Evolutionary conservation across 257 asterid species (phyloP), one percentile per base, ranked within the genome.

Genomic region (Przewalskia tangutica): DNA sequence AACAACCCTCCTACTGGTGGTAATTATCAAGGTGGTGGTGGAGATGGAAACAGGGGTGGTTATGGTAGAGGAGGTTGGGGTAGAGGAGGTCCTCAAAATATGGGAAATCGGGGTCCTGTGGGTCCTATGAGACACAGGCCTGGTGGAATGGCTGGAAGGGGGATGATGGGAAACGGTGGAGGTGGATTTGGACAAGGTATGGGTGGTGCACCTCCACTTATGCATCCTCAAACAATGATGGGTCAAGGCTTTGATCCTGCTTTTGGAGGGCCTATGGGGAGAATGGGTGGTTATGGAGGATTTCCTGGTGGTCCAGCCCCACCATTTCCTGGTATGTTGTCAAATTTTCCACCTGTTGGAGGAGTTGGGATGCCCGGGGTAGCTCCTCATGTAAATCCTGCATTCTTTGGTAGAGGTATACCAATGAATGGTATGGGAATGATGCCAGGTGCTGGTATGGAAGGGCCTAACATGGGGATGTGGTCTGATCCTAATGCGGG

Each of bases 311-410:
- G 86, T 16, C 99, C 94, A 56, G 81, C 83, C 7, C 91, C 94
- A 59, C 97, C 88, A 18, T 94, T 89, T 84, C 88, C 94, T 8
- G 97, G 97, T 51, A 92, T 95, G 89, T 44, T 94, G 46, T 86
- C 97, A 84, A 91, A 94, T 8, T 94, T 89, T 84, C 97, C 91
- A 38, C 95, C 89, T 13, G 97, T 95, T 42, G 97, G 94, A 53
- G 79, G 84, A 75, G 93, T 95, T 76, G 97, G 97, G 77, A 84
- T 94, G 88, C 90, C 95, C 80, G 99, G 99, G 77, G 98, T 95
- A 67, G 99, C 98, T 80, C 99, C 98, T 34, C 99, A 94, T 84
- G 97, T 95, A 53, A 95, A 95, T 82, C 99, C 99, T 0, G 98
- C 98, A 13, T 95, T 95, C 79, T 94, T 94, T 51, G 95, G 97